Conservation (phyloP, 176 grass and related monocot genomes). For the Oryza coarctata region DNA sequence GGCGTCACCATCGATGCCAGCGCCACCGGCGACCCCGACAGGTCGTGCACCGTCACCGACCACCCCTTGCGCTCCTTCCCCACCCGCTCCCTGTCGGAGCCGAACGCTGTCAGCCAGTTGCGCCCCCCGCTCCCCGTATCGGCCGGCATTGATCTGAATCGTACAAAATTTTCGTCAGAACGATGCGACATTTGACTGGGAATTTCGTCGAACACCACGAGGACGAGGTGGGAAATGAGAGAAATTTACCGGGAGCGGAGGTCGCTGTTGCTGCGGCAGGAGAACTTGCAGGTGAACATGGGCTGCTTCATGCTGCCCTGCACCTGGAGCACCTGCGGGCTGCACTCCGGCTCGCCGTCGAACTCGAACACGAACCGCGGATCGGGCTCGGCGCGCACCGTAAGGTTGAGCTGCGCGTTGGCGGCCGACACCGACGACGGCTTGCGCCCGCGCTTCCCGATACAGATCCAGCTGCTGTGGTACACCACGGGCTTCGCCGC, state of each 20-base stretch:
- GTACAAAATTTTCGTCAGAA: not conserved
- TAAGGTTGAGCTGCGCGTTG: conserved; percentile 46
- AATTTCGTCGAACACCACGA: not conserved
- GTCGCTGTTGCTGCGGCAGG: conserved; percentile 66
- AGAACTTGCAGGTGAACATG: conserved; percentile 94
- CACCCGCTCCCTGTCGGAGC: conserved; percentile 56
- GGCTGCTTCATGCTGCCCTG: conserved; percentile 60
- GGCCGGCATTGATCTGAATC: conserved; percentile 41
- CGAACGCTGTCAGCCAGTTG: conserved; percentile 44
- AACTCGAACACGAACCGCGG: conserved; percentile 84
- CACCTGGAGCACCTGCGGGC: conserved; percentile 83
- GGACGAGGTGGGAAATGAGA: not conserved
- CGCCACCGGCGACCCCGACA: conserved; percentile 63
- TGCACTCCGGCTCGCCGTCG: conserved; percentile 75
- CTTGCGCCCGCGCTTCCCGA: conserved; percentile 43
- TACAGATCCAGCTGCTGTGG: conserved; percentile 64
- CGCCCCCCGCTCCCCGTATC: conserved; percentile 35
- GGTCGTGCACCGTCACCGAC: conserved; percentile 81
- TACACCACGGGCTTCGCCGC: conserved; percentile 44
- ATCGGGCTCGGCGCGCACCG: conserved; percentile 64
- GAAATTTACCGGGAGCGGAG: conserved; percentile 52
- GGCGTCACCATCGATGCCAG: conserved; percentile 76
- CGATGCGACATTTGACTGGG: not conserved
- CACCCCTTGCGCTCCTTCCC: conserved; percentile 71
- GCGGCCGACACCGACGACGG: not conserved